Percentiles rank a stretch among this genome's conserved stretches.
Evolutionary conservation across 177 flowering plant genomes (phyloP).

Genomic region (Vitis hybrid): DNA sequence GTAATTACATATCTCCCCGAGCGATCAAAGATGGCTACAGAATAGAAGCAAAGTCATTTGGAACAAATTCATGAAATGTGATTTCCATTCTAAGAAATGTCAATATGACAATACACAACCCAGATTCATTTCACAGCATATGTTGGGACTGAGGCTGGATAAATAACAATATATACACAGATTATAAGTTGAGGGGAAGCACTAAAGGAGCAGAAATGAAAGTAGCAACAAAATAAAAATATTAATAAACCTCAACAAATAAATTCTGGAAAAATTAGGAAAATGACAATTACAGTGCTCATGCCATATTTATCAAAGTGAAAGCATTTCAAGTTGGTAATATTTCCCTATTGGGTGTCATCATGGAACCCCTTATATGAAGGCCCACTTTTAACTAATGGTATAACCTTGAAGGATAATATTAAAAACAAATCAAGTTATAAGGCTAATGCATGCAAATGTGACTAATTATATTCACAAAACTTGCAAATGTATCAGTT

Average conservation of each 20-base stretch:
- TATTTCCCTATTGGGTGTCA: no score
- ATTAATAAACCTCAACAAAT: not conserved
- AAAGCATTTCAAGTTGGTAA: not conserved
- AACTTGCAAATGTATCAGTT: no score
- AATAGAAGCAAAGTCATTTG: conserved; percentile 4
- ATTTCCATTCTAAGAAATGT: not conserved
- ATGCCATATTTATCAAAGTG: not conserved
- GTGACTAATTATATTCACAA: no score
- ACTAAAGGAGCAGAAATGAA: not conserved
- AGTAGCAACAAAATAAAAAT: not conserved
- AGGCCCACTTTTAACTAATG: no score
- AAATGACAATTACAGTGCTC: not conserved
- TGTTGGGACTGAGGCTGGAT: not conserved
- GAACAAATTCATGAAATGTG: not conserved
- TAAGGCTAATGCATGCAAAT: no score
- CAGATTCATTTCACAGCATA: not conserved
- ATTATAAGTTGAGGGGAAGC: not conserved
- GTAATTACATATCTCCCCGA: conserved; percentile 91
- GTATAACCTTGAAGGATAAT: no score
- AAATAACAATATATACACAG: not conserved
- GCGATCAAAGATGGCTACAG: conserved; percentile 89
- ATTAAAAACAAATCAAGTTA: no score
- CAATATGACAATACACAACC: not conserved
- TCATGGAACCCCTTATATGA: no score
- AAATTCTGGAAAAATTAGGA: not conserved